Evolutionary conservation across 73 alveolate species (phyloP).

Genomic region (Diophrys appendiculata): DNA sequence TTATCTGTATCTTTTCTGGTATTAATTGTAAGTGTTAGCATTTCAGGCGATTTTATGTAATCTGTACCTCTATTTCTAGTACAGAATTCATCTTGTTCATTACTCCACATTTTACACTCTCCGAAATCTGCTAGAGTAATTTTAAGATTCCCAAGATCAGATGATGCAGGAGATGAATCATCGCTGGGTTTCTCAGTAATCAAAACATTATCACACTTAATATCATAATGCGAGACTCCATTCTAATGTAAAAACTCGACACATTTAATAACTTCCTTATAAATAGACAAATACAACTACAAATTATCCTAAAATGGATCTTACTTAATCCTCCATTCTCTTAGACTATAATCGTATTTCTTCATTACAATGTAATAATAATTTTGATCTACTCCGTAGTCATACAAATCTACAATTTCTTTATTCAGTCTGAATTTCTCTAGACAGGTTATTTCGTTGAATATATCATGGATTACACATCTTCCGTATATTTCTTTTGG

Average conservation of each 20-base stretch:
- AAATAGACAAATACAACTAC: constrained; percentile 84
- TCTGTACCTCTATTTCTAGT: constrained; percentile 96
- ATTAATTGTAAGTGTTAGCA: constrained; percentile 89
- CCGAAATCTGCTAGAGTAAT: constrained; percentile 97
- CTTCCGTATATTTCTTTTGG: constrained; percentile 93
- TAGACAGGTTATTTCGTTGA: constrained; percentile 95
- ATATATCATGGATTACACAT: constrained; percentile 94
- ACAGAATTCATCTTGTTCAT: constrained; percentile 96
- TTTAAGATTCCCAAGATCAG: constrained; percentile 71
- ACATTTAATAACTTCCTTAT: constrained; percentile 89
- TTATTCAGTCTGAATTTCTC: constrained; percentile 91
- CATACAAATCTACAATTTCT: constrained; percentile 96
- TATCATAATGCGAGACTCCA: constrained; percentile 96
- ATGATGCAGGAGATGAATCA: background rate
- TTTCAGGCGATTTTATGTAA: constrained; percentile 97
- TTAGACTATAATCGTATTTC: constrained; percentile 86
- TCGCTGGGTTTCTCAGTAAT: constrained; percentile 64
- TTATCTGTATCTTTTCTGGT: constrained; percentile 97
- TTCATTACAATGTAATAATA: constrained; percentile 95
- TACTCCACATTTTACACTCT: constrained; percentile 92
- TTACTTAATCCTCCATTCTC: constrained; percentile 92
- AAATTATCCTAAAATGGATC: constrained; percentile 82
- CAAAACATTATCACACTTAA: constrained; percentile 95
- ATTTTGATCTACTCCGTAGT: constrained; percentile 93
- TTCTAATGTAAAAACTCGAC: constrained; percentile 88